These are phyloP conservation scores for Thelonectria discophora DNA, from an alignment of 2,329 filamentous ascomycete genomes.

Conservation along the genomic window DNA sequence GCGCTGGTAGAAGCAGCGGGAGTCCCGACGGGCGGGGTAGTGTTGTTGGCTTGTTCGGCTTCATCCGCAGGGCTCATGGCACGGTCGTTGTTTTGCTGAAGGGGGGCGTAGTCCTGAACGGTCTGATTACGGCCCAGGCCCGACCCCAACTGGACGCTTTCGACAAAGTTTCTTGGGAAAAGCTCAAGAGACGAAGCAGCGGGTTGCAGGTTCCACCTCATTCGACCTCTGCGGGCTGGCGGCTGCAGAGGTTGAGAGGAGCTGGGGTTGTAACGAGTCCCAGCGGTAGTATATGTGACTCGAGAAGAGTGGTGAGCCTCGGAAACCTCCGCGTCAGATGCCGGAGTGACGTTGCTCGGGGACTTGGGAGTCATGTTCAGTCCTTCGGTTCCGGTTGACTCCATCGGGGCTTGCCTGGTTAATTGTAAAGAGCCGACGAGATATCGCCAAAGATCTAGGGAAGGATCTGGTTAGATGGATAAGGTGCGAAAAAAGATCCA, in stretches of 20 bases:
- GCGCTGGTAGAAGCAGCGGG: constrained; percentile 24
- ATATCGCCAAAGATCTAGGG: constrained; percentile 37
- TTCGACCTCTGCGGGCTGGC: constrained; percentile 59
- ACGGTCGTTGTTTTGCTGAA: constrained; percentile 64
- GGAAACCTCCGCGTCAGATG: constrained; percentile 36
- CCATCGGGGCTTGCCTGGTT: constrained; percentile 28
- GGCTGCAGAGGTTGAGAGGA: constrained; percentile 58
- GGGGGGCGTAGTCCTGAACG: constrained; percentile 56
- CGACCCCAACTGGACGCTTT: constrained; percentile 47
- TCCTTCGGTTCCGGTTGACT: constrained; percentile 28
- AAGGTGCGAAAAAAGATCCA: constrained; percentile 20
- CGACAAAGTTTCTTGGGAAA: constrained; percentile 50
- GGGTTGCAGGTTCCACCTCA: constrained; percentile 30
- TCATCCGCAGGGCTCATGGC: constrained; percentile 54
- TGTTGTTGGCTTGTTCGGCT: constrained; percentile 35
- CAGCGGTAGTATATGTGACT: constrained; percentile 63
- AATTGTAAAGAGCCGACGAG: constrained; percentile 28
- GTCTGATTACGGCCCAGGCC: constrained; percentile 23
- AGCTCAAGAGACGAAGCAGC: constrained; percentile 51
- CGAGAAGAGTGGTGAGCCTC: constrained; percentile 42
- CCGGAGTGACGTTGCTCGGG: constrained; percentile 38
- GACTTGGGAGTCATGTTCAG: constrained; percentile 46
- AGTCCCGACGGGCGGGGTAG: constrained; percentile 39
- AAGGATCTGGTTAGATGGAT: constrained; percentile 45
- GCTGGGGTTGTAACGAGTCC: constrained; percentile 63